These are phyloP conservation scores for Nemania bipapillata DNA, from an alignment of 2,329 filamentous ascomycete species.

Conservation along the genomic window DNA sequence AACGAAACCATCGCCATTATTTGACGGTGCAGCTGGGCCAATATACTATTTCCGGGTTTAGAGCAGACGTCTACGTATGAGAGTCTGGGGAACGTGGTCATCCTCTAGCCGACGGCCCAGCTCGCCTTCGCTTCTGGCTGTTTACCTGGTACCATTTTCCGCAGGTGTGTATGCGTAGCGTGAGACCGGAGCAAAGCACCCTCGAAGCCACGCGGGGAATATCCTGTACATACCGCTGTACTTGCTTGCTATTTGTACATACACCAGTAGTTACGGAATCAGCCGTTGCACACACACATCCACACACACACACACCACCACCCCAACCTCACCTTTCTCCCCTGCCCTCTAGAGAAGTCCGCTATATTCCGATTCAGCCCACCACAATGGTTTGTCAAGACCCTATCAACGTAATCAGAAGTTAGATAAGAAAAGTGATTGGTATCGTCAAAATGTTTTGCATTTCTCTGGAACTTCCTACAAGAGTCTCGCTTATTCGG, in stretches of 20 bases:
- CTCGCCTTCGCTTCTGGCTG: slow-evolving; percentile 28
- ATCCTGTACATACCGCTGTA: background rate
- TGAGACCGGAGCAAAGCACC: slow-evolving; percentile 17
- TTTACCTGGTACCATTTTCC: slow-evolving; percentile 21
- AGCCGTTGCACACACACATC: slow-evolving; percentile 23
- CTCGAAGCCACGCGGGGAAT: slow-evolving; percentile 23
- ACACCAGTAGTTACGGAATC: slow-evolving; percentile 15
- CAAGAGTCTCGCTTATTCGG: slow-evolving; percentile 28
- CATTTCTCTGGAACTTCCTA: slow-evolving; percentile 24
- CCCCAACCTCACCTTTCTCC: background rate
- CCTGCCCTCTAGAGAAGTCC: slow-evolving; percentile 2
- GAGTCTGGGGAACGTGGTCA: slow-evolving; percentile 16
- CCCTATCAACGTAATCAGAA: slow-evolving; percentile 7
- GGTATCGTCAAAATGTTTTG: slow-evolving; percentile 11
- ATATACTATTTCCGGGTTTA: slow-evolving; percentile 31
- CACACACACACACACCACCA: too few species aligned
- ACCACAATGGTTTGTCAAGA: background rate
- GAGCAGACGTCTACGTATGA: background rate
- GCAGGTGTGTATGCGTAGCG: slow-evolving; percentile 22
- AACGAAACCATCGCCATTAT: slow-evolving; percentile 18
- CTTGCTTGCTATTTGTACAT: slow-evolving; percentile 17
- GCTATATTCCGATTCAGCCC: slow-evolving; percentile 11
- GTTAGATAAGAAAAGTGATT: slow-evolving; percentile 16
- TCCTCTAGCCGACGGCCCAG: slow-evolving; percentile 35
- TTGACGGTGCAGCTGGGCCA: slow-evolving; percentile 18